These are phyloP conservation scores for Suhomyces panamericanus DNA, from an alignment of 1,139 yeast genomes.

Conservation along the genomic window DNA sequence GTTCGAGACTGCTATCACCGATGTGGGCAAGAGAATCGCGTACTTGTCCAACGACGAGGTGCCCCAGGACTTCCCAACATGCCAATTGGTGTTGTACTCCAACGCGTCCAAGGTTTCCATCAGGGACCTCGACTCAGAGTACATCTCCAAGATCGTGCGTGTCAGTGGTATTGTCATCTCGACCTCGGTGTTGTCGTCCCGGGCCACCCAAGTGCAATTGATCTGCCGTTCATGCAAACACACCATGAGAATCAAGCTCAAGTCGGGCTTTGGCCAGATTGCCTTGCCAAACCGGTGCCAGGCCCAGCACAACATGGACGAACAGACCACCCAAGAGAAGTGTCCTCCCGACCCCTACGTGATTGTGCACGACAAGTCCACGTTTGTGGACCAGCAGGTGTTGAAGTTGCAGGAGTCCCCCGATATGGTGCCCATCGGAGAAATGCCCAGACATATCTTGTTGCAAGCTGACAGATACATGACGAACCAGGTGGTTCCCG, in stretches of 20 bases:
- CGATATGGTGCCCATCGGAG: constrained; percentile 98
- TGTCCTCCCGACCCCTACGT: constrained; percentile 93
- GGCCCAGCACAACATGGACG: constrained; percentile 54
- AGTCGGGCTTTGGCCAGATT: constrained; percentile 77
- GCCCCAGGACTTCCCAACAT: constrained; percentile 65
- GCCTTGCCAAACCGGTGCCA: constrained; percentile 76
- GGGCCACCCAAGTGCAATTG: constrained; percentile 81
- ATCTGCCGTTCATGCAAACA: constrained; percentile 90
- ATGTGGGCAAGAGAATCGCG: constrained; percentile 81
- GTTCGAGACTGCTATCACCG: constrained; percentile 87
- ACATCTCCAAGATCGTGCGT: constrained; percentile 85
- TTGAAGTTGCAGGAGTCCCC: constrained; percentile 94
- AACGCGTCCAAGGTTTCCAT: constrained; percentile 73
- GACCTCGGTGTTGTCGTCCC: constrained; percentile 84
- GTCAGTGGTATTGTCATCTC: constrained; percentile 93
- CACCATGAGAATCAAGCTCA: constrained; percentile 63
- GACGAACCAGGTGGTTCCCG: constrained; percentile 91
- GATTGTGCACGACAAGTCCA: constrained; percentile 89
- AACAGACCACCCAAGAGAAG: constrained; percentile 51
- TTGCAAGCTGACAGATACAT: constrained; percentile 87
- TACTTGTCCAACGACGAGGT: constrained; percentile 57
- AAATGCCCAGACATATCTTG: constrained; percentile 93
- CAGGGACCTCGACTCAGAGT: constrained; percentile 79
- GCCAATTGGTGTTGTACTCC: constrained; percentile 79
- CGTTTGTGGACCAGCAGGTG: constrained; percentile 91